Percentiles rank a stretch among this genome's conserved stretches.
phyloP scores from a whole-genome alignment of 2,329 filamentous ascomycete species.

The Alternaria brassicicola region DNA sequence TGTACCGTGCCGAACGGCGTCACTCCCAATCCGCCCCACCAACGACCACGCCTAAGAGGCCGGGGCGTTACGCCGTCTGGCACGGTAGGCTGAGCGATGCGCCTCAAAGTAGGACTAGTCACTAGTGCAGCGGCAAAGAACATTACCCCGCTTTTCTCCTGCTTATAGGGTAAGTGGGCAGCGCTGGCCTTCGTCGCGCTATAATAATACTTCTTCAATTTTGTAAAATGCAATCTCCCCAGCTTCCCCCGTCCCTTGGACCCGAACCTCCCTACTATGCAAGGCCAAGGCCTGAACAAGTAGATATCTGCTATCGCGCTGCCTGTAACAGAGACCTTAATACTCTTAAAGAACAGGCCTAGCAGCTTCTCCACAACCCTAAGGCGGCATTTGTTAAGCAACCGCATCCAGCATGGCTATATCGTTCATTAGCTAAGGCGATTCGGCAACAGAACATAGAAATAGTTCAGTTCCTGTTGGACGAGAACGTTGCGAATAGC shows the following conservation, averaged over 20 bases:
- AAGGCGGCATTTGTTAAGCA: too few species aligned
- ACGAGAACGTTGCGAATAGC: too few species aligned
- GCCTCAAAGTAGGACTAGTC: too few species aligned
- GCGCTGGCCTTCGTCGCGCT: neutral
- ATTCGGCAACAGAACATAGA: too few species aligned
- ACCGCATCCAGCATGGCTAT: too few species aligned
- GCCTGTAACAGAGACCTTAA: slow-evolving; percentile 11
- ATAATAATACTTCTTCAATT: slow-evolving; percentile 4
- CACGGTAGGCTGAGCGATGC: too few species aligned
- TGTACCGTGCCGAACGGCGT: too few species aligned
- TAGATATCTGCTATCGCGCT: slow-evolving; percentile 11
- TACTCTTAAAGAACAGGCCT: slow-evolving; percentile 7
- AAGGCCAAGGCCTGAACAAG: slow-evolving; percentile 7
- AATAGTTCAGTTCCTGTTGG: too few species aligned
- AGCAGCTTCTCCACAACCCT: slow-evolving; percentile 3
- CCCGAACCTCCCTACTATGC: neutral
- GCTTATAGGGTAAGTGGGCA: neutral
- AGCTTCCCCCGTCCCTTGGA: slow-evolving; percentile 1
- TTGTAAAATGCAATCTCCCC: slow-evolving; percentile 4
- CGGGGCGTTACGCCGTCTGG: too few species aligned
- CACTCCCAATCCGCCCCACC: too few species aligned
- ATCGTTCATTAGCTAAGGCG: too few species aligned
- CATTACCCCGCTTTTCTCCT: neutral
- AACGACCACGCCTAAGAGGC: too few species aligned
- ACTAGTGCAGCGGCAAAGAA: neutral